A percentile compares a stretch with the other conserved stretches of the same genome.
phyloP scores from a whole-genome alignment of 805 yeast genomes.

The Myxozyma lipomycoides region DNA sequence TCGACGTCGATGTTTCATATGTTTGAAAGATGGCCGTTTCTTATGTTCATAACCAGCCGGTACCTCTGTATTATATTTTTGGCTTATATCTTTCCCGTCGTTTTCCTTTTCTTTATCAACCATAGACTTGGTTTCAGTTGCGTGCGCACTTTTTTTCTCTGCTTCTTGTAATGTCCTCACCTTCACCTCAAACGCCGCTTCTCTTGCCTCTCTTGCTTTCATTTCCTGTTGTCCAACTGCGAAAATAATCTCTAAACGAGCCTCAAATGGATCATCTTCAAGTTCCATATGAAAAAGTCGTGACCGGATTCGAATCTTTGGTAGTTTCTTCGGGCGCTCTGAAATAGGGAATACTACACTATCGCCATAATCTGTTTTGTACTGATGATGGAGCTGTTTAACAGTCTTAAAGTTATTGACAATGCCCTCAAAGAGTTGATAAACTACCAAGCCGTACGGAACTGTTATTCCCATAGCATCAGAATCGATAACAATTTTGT shows the following conservation, averaged over 20 bases:
- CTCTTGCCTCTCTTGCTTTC: conserved; percentile 52
- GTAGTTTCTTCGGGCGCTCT: conserved; percentile 34
- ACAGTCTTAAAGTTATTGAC: conserved; percentile 63
- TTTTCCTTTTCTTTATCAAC: background rate
- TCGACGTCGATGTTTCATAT: conserved; percentile 5
- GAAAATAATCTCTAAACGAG: conserved; percentile 59
- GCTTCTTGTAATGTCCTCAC: conserved; percentile 27
- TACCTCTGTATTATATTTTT: background rate
- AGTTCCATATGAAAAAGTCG: conserved; percentile 57
- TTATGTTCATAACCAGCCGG: background rate
- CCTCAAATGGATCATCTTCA: conserved; percentile 89
- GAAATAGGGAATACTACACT: conserved; percentile 27
- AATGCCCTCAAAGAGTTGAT: conserved; percentile 74
- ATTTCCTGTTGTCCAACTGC: conserved; percentile 59
- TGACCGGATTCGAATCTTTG: conserved; percentile 54
- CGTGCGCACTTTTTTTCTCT: background rate
- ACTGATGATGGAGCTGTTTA: conserved; percentile 46
- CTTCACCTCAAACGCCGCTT: conserved; percentile 41
- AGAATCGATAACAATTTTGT: conserved; percentile 32
- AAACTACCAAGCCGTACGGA: conserved; percentile 72
- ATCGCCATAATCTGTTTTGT: conserved; percentile 30
- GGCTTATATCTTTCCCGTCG: background rate
- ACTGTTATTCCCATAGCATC: conserved; percentile 41
- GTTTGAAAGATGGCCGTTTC: conserved; percentile 12
- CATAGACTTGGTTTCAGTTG: background rate